Conservation (phyloP, 805 yeast species). For the Scheffersomyces amazonensis region DNA sequence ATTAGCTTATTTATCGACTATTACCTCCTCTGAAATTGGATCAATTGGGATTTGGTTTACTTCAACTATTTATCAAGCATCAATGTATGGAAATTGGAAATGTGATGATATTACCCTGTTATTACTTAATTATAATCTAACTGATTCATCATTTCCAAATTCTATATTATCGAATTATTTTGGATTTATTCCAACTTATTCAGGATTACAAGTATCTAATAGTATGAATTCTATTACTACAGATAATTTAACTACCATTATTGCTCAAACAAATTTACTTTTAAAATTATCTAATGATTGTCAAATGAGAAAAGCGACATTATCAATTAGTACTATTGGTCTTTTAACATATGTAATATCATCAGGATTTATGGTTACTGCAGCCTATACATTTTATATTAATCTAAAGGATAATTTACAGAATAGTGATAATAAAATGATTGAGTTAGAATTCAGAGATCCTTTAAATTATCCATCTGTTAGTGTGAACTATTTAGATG, state of each 20-base stretch:
- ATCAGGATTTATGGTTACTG: not conserved
- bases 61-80: conserved; percentile 6
- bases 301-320: conserved; percentile 3
- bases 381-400: not conserved
- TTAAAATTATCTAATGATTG: conserved; percentile 3
- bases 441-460: not conserved
- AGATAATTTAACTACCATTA: not conserved
- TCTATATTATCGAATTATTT: not conserved
- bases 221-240: conserved; percentile 2
- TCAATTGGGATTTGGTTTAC: conserved; percentile 9
- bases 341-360: conserved; percentile 3
- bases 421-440: not conserved
- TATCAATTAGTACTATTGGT: conserved; percentile 2
- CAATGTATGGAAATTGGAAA: conserved; percentile 5
- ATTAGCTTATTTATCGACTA: conserved; percentile 4
- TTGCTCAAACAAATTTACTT: conserved; percentile 1
- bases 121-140: conserved; percentile 7
- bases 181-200: conserved; percentile 1
- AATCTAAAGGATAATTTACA: not conserved
- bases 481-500: too few species aligned
- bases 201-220: conserved; percentile 3
- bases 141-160: conserved; percentile 1
- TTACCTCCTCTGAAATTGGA: conserved; percentile 5
- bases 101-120: conserved; percentile 5
- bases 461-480: conserved; percentile 1